Evolutionary conservation across 2,329 filamentous ascomycete genomes (phyloP).

Genomic region (Neofusicoccum umdonicola): DNA sequence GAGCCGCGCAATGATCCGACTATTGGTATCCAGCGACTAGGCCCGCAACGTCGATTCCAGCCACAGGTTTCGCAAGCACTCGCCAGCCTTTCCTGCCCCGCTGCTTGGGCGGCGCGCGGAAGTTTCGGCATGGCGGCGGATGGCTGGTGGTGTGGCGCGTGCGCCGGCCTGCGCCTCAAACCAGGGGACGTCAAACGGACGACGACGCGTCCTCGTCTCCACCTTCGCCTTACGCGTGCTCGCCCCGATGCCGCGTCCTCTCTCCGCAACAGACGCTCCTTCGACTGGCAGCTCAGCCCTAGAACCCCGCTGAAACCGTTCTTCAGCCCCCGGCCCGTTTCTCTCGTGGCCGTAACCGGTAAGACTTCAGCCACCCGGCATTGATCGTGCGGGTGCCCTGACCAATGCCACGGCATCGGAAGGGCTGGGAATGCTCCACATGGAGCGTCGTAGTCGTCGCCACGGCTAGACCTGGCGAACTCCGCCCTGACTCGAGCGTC

Average conservation of each 20-base stretch:
- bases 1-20: background rate
- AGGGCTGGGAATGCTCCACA: background rate
- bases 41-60: background rate
- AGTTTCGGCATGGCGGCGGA: background rate
- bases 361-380: background rate
- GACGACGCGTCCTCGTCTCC: constrained; percentile 1
- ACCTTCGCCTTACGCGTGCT: background rate
- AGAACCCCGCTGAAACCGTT: background rate
- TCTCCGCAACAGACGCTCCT: background rate
- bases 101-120: background rate
- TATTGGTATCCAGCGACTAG: background rate
- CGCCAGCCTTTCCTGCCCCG: background rate
- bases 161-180: constrained; percentile 1
- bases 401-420: background rate
- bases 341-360: background rate
- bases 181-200: background rate
- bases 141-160: constrained; percentile 1
- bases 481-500: background rate
- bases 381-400: background rate
- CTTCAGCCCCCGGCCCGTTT: background rate
- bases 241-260: background rate
- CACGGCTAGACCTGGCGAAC: background rate
- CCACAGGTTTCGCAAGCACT: background rate
- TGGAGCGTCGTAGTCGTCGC: background rate
- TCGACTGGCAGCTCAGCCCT: background rate